Conservation (phyloP, 495 filamentous ascomycete species). For the Tuber magnatum region DNA sequence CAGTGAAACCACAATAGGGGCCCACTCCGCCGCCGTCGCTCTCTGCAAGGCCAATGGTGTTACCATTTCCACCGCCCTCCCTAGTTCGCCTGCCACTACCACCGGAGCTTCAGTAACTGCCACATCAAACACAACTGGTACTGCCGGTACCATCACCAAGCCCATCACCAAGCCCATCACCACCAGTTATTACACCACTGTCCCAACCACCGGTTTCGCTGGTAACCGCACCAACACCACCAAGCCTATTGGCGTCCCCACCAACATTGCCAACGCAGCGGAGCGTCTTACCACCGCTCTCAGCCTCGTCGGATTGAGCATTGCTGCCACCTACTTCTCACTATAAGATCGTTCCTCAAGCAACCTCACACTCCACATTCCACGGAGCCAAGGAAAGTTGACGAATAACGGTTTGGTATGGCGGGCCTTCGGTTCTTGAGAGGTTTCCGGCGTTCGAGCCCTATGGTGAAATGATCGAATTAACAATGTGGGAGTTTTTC, state of each 20-base stretch:
- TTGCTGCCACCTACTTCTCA: neutral
- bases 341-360: neutral
- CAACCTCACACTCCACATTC: neutral
- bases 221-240: conserved; percentile 1
- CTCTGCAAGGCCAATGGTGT: conserved; percentile 23
- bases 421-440: neutral
- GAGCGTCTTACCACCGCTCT: neutral
- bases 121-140: too few species aligned
- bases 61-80: conserved; percentile 16
- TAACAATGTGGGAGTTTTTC: neutral
- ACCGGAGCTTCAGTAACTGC: neutral
- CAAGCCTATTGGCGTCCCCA: neutral
- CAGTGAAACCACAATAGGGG: conserved; percentile 10
- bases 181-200: neutral
- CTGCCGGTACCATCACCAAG: neutral
- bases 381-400: neutral
- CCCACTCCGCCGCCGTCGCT: conserved; percentile 11
- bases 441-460: neutral
- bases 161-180: neutral
- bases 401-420: neutral
- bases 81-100: too few species aligned
- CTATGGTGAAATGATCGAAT: neutral
- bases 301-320: neutral
- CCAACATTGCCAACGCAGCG: neutral
- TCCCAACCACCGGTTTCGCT: conserved; percentile 6